These are phyloP conservation scores for Lodderomyces pseudojiufengensis DNA, from an alignment of 1,139 yeast species.

Conservation along the genomic window DNA sequence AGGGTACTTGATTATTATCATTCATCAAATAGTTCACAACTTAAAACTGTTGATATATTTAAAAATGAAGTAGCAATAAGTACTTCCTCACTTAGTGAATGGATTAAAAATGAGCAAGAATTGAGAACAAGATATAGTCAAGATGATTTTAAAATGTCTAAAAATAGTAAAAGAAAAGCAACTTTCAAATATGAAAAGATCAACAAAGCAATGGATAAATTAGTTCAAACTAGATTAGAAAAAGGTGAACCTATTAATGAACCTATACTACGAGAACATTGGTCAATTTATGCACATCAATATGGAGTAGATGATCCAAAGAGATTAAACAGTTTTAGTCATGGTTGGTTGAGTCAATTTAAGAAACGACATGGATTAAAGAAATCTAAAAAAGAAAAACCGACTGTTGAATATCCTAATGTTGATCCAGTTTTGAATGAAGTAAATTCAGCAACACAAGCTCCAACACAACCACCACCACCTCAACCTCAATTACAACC, in stretches of 20 bases:
- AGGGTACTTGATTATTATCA: constrained; percentile 52
- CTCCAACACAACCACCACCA: neutral
- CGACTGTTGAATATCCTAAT: neutral
- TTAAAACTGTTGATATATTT: constrained; percentile 53
- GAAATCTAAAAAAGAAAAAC: constrained; percentile 14
- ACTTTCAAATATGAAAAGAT: constrained; percentile 55
- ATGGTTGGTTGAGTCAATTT: constrained; percentile 61
- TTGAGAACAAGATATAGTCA: constrained; percentile 40
- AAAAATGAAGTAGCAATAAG: constrained; percentile 49
- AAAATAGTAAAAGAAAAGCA: constrained; percentile 45
- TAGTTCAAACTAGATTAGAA: constrained; percentile 44
- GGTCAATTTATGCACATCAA: constrained; percentile 53
- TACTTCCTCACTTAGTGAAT: constrained; percentile 56
- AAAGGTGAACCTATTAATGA: constrained; percentile 49
- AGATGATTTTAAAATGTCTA: constrained; percentile 34
- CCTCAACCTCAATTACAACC: neutral
- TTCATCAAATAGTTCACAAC: constrained; percentile 48
- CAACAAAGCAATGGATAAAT: constrained; percentile 53
- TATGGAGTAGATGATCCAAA: constrained; percentile 61
- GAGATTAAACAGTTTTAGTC: constrained; percentile 50
- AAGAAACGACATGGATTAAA: constrained; percentile 55
- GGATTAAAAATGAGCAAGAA: constrained; percentile 54
- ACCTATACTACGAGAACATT: constrained; percentile 52
- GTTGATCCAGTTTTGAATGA: neutral
- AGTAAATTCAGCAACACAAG: neutral